phyloP scores from a whole-genome alignment of 768 basidiomycete genomes.

The Saitozyma podzolica region DNA sequence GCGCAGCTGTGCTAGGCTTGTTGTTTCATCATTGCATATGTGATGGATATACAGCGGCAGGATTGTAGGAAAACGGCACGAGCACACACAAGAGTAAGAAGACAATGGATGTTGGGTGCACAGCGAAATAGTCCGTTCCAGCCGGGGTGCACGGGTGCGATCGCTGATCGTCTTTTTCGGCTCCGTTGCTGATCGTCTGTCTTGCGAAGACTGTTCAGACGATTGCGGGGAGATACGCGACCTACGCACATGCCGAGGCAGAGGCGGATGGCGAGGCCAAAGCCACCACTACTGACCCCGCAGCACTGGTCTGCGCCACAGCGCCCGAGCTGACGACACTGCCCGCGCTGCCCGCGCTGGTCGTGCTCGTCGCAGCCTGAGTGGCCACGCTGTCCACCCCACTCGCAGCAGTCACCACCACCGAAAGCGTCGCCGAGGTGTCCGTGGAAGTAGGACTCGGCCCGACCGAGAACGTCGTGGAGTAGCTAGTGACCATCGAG shows the following conservation, averaged over 20 bases:
- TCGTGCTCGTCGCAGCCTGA: not conserved
- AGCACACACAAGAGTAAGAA: not conserved
- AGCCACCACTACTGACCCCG: too few species aligned
- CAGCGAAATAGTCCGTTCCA: too few species aligned
- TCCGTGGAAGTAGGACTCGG: constrained; percentile 14
- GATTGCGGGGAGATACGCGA: too few species aligned
- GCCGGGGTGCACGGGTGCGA: too few species aligned
- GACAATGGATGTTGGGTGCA: too few species aligned
- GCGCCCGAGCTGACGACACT: not conserved
- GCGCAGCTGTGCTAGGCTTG: too few species aligned
- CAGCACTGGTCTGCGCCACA: too few species aligned
- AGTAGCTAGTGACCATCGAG: constrained; percentile 9
- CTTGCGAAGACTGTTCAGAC: too few species aligned
- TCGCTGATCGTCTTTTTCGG: too few species aligned
- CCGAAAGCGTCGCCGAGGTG: not conserved
- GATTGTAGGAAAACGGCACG: not conserved
- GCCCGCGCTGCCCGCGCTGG: not conserved
- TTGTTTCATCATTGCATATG: not conserved
- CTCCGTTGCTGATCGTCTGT: too few species aligned
- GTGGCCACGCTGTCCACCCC: not conserved
- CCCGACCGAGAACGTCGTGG: constrained; percentile 11
- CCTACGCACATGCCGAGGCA: too few species aligned
- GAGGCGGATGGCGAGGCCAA: too few species aligned
- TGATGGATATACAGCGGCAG: not conserved
- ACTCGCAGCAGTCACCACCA: not conserved